Evolutionary conservation across 805 yeast genomes (phyloP), one percentile per base, ranked within the genome.

Genomic region (Starmera dryadoides): DNA sequence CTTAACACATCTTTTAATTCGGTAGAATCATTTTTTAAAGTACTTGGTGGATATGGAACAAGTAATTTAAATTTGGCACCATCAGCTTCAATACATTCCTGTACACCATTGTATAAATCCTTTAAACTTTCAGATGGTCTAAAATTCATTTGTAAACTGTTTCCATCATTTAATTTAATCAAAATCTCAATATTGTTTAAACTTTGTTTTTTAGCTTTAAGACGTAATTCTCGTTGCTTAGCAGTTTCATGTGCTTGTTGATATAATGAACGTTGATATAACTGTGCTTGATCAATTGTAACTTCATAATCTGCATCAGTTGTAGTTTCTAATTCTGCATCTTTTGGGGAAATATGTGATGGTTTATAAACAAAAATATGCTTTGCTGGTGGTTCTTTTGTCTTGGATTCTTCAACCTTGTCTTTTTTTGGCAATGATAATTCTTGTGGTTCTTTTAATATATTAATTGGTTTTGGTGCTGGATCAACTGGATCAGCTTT

Each of bases 151-250:
- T 80, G 79, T 2, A 80, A 51, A 18, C 62, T 62, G 3, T 69
- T 63, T 39, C 69, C 66, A 53, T 81, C 84, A 1, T 86, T 85
- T 42, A 81, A 73, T 38, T 72, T 64, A 10, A 81, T 49, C 40
- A 86, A 63, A 2, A 80, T 53, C 7, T 62, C 52, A 12, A 52
- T 58, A 38, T 52, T 60, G 44, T 44, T 50, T 41, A 41, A 28
- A n/a, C 47, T 50, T 42, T 42, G 57, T 45, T 48, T 52, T 35
- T 43, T 55, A 4, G 45, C 43, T 8, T 52, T 53, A 17, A 59
- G 48, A 34, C 61, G 50, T 30, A 58, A 55, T 34, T 66, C 66
- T 33, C 70, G 64, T 28, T 69, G 52, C 29, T 67, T 57, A 36
- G 59, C 64, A 4, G 78, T 60, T 20, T 55, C 52, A 9, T 55